Evolutionary conservation across 2,329 filamentous ascomycete genomes (phyloP).

Genomic region (Trichophyton simii): DNA sequence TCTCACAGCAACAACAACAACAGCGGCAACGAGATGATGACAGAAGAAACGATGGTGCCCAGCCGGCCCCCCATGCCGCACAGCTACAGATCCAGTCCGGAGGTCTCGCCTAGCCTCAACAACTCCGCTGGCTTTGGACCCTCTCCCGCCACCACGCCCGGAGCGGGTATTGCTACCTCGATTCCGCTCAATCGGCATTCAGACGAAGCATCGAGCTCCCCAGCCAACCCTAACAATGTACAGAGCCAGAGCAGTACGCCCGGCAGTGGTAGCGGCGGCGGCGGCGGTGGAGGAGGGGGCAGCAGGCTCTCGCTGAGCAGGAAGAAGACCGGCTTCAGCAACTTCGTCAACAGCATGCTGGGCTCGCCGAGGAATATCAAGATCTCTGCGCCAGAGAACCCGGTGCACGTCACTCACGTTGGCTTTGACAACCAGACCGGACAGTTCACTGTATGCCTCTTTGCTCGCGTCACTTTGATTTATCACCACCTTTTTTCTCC

Average conservation of each 20-base stretch:
- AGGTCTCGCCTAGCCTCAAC: conserved; percentile 43
- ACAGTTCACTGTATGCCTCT: conserved; percentile 68
- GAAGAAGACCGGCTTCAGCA: conserved; percentile 81
- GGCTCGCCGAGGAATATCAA: conserved; percentile 79
- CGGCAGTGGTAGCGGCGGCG: no score
- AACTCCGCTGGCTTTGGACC: conserved; percentile 54
- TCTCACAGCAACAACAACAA: not conserved
- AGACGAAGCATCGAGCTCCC: conserved; percentile 46
- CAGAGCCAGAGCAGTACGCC: not conserved
- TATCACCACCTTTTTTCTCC: no score
- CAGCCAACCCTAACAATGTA: not conserved
- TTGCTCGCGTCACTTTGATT: not conserved
- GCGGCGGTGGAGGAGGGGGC: conserved; percentile 33
- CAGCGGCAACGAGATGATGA: not conserved
- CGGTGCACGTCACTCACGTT: conserved; percentile 94
- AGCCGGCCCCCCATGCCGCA: conserved; percentile 27
- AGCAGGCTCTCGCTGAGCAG: conserved; percentile 46
- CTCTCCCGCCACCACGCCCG: conserved; percentile 38
- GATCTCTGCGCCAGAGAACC: conserved; percentile 96
- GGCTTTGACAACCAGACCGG: conserved; percentile 94
- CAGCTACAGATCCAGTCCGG: conserved; percentile 19
- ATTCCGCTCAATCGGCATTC: conserved; percentile 53
- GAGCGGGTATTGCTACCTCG: conserved; percentile 39
- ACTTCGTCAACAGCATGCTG: conserved; percentile 71
- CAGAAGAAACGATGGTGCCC: not conserved